These are phyloP conservation scores for Pseudodiploospora longispora DNA, from an alignment of 2,329 filamentous ascomycete genomes.

Conservation along the genomic window DNA sequence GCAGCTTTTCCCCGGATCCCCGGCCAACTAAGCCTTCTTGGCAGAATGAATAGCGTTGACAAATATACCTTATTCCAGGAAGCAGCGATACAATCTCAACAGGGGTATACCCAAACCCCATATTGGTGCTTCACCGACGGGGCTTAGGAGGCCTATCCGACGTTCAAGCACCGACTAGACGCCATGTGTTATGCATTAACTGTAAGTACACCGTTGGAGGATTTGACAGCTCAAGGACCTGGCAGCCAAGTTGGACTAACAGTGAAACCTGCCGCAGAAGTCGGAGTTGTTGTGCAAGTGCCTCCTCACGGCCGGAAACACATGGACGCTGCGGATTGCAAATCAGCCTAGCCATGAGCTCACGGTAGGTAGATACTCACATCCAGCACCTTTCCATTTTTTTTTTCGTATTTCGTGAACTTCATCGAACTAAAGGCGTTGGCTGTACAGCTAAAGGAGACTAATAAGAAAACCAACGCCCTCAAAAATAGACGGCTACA, in stretches of 20 bases:
- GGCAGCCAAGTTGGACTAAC: background rate
- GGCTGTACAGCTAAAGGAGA: constrained; percentile 11
- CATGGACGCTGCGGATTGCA: constrained; percentile 17
- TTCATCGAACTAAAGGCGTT: too few relatives aligned
- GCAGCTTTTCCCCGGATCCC: background rate
- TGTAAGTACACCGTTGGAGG: constrained; percentile 5
- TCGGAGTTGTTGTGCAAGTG: constrained; percentile 22
- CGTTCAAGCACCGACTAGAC: constrained; percentile 16
- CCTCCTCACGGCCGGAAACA: constrained; percentile 15
- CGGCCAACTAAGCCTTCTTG: background rate
- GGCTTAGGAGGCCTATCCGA: constrained; percentile 20
- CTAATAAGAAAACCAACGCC: constrained; percentile 17
- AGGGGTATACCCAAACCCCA: constrained; percentile 16
- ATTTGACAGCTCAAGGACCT: background rate
- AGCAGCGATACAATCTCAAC: constrained; percentile 17
- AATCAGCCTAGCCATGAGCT: constrained; percentile 19
- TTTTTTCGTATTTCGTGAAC: background rate
- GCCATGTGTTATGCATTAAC: constrained; percentile 16
- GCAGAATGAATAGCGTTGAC: background rate
- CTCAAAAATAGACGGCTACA: constrained; percentile 13
- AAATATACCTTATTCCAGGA: constrained; percentile 2
- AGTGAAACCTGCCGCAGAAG: constrained; percentile 3
- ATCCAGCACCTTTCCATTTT: background rate
- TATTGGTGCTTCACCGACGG: constrained; percentile 20
- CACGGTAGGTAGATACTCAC: constrained; percentile 7